Conservation (phyloP, 2,329 filamentous ascomycete genomes). For the Colletotrichum lentis region DNA sequence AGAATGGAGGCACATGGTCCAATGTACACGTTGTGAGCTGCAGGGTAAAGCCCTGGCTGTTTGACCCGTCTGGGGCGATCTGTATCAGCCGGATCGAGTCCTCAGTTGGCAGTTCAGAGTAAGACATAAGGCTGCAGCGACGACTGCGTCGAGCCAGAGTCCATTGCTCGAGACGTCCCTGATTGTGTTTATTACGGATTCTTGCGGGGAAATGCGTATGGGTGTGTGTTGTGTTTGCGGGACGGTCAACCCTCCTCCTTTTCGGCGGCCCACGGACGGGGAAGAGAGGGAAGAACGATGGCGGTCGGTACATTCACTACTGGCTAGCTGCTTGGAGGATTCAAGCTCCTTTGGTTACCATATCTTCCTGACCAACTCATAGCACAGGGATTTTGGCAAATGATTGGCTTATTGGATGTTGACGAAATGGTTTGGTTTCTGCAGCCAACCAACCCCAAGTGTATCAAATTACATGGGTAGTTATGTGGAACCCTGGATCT, state of each 20-base stretch:
- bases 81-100: conserved; percentile 18
- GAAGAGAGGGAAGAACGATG: background rate
- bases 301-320: too few species aligned
- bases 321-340: too few species aligned
- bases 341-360: background rate
- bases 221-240: background rate
- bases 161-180: background rate
- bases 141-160: background rate
- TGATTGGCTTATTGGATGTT: background rate
- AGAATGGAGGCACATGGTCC: background rate
- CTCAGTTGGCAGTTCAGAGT: conserved; percentile 1
- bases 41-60: background rate
- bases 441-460: too few species aligned
- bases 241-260: background rate
- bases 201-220: background rate
- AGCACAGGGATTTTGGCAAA: too few species aligned
- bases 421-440: background rate
- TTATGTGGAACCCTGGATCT: background rate
- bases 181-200: too few species aligned
- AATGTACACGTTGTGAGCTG: background rate
- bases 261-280: background rate
- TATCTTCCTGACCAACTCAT: background rate
- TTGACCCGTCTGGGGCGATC: background rate
- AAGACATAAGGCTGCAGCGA: background rate
- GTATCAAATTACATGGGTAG: background rate